These are phyloP conservation scores for Selenicereus undatus DNA, from an alignment of 148 eudicot genomes.

Conservation along the genomic window DNA sequence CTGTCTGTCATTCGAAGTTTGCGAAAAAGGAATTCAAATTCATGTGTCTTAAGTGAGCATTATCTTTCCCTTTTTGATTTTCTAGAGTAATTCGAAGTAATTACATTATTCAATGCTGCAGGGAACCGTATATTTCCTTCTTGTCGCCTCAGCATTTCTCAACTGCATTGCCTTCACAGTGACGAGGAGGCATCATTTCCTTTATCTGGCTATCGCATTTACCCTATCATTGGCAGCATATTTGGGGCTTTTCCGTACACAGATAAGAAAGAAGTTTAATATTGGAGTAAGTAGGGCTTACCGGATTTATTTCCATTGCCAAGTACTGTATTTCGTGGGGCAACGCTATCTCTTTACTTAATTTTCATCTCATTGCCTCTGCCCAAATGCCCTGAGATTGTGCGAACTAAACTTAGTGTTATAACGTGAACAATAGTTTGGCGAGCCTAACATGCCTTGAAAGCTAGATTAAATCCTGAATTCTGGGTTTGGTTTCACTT, in stretches of 20 bases:
- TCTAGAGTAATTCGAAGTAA: constrained; percentile 14
- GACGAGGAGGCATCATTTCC: constrained; percentile 46
- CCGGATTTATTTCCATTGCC: not conserved
- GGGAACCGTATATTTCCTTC: constrained; percentile 57
- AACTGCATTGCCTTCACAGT: constrained; percentile 51
- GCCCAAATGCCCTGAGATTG: not conserved
- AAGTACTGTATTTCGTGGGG: not conserved
- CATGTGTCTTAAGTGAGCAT: not conserved
- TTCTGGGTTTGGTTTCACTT: not conserved
- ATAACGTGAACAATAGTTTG: too few species aligned
- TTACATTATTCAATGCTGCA: constrained; percentile 29
- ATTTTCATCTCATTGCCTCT: not conserved
- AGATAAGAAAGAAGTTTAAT: constrained; percentile 76
- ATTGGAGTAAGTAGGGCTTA: constrained; percentile 49
- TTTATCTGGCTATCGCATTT: constrained; percentile 58
- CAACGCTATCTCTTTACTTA: not conserved
- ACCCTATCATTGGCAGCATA: constrained; percentile 57
- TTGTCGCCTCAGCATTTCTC: constrained; percentile 44
- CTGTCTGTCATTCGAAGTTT: not conserved
- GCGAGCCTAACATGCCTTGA: not conserved
- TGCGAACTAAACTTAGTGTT: not conserved
- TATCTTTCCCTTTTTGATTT: not conserved
- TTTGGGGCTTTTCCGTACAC: constrained; percentile 63
- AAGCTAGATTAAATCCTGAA: too few species aligned
- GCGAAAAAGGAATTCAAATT: too few species aligned